Evolutionary conservation across 495 filamentous ascomycete species (phyloP), one percentile per base, ranked within the genome.

Genomic region (Aspergillus mulundensis): DNA sequence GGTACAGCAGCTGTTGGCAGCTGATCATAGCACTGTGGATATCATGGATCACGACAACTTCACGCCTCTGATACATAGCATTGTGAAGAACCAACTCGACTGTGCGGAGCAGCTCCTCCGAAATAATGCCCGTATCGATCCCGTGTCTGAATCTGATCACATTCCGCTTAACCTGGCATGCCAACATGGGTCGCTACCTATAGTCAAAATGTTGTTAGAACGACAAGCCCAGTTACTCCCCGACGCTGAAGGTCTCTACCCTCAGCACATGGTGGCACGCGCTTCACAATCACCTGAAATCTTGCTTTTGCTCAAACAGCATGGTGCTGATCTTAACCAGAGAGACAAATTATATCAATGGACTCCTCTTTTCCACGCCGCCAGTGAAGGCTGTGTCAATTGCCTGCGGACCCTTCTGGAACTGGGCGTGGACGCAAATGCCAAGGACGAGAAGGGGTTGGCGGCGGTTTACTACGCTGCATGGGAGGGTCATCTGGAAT

Each of bases 391-490:
- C 23, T 95, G 94, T 64, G 88, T 96, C 16, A 82, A 87, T 40
- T 97, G 91, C 63, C 75, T 97, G 25, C 81, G 87, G 49, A 86
- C 84, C 0, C 80, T 98, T 18, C 74, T 98, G 7, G 80, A 89
- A 42, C 77, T 85, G 47, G 86, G 86, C 20, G 94, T 87, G 20
- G 81, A 90, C 63, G 80, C 84, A 7, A 82, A 86, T 53, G 86
- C 90, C 42, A 68, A 86, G 24, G 94, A 98, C 64, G 94, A 98
- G 69, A 97, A 97, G 69, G 87, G 85, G 18, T 77, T 96, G 7
- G 89, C 91, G 5, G 91, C 94, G 7, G 89, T 97, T 88, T 97
- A 98, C 69, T 97, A 98, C 72, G 95, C 94, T 18, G 91, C 93
- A 0, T 98, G 95, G 95, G 94, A 98, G 76, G 95, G 95, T 0